A percentile compares a stretch with the other conserved stretches of the same genome.
phyloP scores from a whole-genome alignment of 345 rosid species.

The Pelargonium nanum region DNA sequence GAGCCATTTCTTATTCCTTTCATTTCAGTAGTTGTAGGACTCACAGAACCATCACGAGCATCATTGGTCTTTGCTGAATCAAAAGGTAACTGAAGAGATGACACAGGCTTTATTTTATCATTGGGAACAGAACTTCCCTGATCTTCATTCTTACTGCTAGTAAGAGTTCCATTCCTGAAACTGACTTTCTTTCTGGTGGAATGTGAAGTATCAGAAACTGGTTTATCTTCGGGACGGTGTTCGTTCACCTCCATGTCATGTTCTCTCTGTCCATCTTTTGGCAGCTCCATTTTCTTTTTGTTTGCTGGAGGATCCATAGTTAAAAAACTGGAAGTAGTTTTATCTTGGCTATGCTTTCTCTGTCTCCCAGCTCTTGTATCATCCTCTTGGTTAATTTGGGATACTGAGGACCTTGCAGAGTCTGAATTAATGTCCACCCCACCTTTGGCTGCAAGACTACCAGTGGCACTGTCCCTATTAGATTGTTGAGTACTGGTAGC shows the following conservation, averaged over 20 bases:
- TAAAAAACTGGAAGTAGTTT: neutral
- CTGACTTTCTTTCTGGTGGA: slow-evolving; percentile 35
- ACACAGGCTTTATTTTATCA: slow-evolving; percentile 40
- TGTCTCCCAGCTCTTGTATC: slow-evolving; percentile 16
- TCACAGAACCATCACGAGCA: slow-evolving; percentile 4
- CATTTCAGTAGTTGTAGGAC: slow-evolving; percentile 15
- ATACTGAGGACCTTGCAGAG: neutral
- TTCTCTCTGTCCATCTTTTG: slow-evolving; percentile 20
- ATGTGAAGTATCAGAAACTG: slow-evolving; percentile 23
- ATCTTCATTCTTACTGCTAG: slow-evolving; percentile 31
- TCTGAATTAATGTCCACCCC: neutral
- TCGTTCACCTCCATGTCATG: slow-evolving; percentile 18
- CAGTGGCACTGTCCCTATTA: neutral
- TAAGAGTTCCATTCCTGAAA: slow-evolving; percentile 50
- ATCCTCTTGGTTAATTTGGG: slow-evolving; percentile 12
- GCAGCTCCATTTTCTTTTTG: slow-evolving; percentile 1
- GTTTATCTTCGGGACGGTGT: slow-evolving; percentile 28
- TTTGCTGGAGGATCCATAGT: neutral
- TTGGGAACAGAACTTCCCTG: slow-evolving; percentile 27
- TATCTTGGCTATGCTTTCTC: slow-evolving; percentile 11
- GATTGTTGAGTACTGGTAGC: slow-evolving; percentile 8
- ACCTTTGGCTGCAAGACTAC: slow-evolving; percentile 7
- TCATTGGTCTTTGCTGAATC: slow-evolving; percentile 23
- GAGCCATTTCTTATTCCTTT: slow-evolving; percentile 2
- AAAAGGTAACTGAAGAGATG: slow-evolving; percentile 44